A percentile compares a stretch with the other conserved stretches of the same genome.
phyloP scores from a whole-genome alignment of 805 yeast genomes.

The Geotrichum ghanense region DNA sequence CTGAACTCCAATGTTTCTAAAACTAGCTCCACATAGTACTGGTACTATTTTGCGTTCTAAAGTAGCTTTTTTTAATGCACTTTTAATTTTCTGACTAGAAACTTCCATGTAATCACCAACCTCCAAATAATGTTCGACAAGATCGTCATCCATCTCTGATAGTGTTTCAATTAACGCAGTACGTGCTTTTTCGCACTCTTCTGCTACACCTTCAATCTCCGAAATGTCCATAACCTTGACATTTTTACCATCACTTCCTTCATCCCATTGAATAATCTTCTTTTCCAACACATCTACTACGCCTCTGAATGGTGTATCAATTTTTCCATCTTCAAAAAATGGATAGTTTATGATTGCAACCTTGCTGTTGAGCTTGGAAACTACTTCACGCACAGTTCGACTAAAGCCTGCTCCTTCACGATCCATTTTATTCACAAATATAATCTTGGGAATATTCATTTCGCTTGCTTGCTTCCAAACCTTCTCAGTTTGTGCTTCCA shows the following conservation, averaged over 20 bases:
- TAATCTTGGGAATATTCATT: slow-evolving; percentile 58
- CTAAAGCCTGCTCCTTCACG: slow-evolving; percentile 92
- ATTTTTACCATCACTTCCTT: slow-evolving; percentile 35
- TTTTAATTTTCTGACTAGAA: slow-evolving; percentile 39
- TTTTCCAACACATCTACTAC: slow-evolving; percentile 64
- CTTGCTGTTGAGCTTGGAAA: slow-evolving; percentile 60
- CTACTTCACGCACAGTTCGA: slow-evolving; percentile 76
- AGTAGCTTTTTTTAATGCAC: slow-evolving; percentile 56
- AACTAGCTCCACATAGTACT: slow-evolving; percentile 86
- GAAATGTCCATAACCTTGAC: slow-evolving; percentile 35
- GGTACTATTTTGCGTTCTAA: slow-evolving; percentile 52
- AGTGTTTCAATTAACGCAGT: slow-evolving; percentile 75
- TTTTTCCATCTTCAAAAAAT: slow-evolving; percentile 33
- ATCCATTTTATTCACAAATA: slow-evolving; percentile 92
- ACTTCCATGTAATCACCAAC: slow-evolving; percentile 54
- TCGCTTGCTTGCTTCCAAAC: slow-evolving; percentile 84
- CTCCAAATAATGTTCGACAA: slow-evolving; percentile 70
- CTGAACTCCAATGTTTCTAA: slow-evolving; percentile 87
- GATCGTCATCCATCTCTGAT: slow-evolving; percentile 68
- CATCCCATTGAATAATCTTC: slow-evolving; percentile 38
- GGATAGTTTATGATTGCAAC: slow-evolving; percentile 74
- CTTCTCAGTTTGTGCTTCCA: slow-evolving; percentile 94
- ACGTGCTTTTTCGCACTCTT: slow-evolving; percentile 45
- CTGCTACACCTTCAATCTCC: slow-evolving; percentile 27
- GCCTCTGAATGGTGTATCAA: slow-evolving; percentile 45